Percentiles rank a stretch among this genome's conserved stretches.
Evolutionary conservation across 345 rosid species (phyloP).

Genomic region (Firmiana major): DNA sequence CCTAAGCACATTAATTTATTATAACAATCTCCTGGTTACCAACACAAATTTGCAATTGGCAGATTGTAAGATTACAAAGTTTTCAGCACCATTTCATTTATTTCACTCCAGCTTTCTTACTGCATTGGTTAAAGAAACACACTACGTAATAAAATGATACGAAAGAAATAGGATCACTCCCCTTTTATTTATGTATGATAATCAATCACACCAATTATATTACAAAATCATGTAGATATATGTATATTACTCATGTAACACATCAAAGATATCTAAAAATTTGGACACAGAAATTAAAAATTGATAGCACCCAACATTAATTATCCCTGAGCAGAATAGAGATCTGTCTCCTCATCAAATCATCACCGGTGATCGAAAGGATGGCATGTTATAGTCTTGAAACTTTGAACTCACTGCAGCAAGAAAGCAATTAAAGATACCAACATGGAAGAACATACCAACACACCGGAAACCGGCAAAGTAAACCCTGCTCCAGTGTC

Average conservation of each 20-base stretch:
- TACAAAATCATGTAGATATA: not conserved
- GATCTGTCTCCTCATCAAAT: not conserved
- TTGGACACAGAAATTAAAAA: not conserved
- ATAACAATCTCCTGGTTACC: too few species aligned
- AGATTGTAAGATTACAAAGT: too few species aligned
- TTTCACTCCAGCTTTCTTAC: too few species aligned
- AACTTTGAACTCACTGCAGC: not conserved
- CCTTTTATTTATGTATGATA: not conserved
- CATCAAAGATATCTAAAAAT: not conserved
- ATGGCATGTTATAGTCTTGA: not conserved
- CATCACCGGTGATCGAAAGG: not conserved
- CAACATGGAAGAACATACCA: not conserved
- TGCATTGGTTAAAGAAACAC: too few species aligned
- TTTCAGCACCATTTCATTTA: too few species aligned
- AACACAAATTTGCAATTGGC: too few species aligned
- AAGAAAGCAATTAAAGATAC: constrained; percentile 4
- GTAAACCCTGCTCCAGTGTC: not conserved
- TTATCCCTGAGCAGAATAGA: not conserved
- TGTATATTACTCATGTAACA: not conserved
- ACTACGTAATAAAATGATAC: not conserved
- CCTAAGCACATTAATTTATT: too few species aligned
- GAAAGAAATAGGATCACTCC: not conserved
- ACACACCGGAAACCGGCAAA: not conserved
- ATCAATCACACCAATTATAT: not conserved
- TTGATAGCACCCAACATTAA: not conserved